phyloP scores from a whole-genome alignment of 2,329 filamentous ascomycete species.

The Scortechinia acanthostroma region DNA sequence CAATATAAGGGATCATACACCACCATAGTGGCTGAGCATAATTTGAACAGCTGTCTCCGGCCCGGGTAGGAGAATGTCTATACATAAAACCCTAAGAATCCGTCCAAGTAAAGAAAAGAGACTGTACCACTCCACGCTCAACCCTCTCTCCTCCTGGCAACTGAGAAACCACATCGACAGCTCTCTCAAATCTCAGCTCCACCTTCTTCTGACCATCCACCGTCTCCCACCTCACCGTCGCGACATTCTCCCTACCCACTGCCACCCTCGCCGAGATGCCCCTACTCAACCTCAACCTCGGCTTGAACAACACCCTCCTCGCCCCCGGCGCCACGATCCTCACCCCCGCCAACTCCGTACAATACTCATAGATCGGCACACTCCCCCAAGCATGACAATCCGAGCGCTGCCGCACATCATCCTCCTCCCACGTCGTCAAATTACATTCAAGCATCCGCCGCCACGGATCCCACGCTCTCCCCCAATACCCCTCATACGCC shows the following conservation, averaged over 20 bases:
- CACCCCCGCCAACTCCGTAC: conserved; percentile 20
- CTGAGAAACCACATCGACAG: conserved; percentile 8
- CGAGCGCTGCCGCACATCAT: conserved; percentile 28
- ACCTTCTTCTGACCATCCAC: too few relatives aligned
- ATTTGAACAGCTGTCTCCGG: too few relatives aligned
- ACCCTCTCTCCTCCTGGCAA: conserved; percentile 7
- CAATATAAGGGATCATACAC: too few relatives aligned
- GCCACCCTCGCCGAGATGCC: conserved; percentile 13
- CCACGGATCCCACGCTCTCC: conserved; percentile 21
- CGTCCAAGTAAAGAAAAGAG: conserved; percentile 4
- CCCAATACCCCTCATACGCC: conserved; percentile 21
- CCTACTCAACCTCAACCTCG: conserved; percentile 12
- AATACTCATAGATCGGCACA: conserved; percentile 30
- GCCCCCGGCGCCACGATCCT: conserved; percentile 8
- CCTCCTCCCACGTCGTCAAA: conserved; percentile 30
- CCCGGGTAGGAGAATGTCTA: too few relatives aligned
- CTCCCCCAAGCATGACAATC: conserved; percentile 34
- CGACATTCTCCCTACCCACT: conserved; percentile 12
- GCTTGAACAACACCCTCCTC: conserved; percentile 13
- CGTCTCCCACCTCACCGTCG: conserved; percentile 11
- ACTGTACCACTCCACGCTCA: conserved; percentile 8
- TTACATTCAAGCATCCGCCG: conserved; percentile 23
- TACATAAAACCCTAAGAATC: too few relatives aligned
- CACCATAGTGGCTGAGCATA: too few relatives aligned
- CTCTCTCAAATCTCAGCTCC: conserved; percentile 6